These are phyloP conservation scores for Viola odorata DNA, from an alignment of 345 rosid species.

Conservation along the genomic window DNA sequence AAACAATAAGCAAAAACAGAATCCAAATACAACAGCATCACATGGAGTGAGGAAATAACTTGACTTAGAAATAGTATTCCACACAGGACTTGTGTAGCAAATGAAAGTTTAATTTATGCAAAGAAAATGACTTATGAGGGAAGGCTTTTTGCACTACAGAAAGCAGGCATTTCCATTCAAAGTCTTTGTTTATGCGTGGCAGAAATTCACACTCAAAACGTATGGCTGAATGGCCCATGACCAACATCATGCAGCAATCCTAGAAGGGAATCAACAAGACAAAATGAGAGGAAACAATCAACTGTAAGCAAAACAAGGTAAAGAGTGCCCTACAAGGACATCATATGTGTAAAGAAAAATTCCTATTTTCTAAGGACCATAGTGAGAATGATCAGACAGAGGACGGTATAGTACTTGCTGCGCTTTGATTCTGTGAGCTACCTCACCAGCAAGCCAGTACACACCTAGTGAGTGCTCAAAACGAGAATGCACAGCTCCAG, in stretches of 20 bases:
- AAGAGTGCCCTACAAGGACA: slow-evolving; percentile 11
- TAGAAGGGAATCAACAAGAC: neutral
- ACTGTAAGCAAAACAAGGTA: neutral
- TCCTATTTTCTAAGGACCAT: neutral
- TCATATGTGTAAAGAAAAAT: neutral
- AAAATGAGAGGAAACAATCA: slow-evolving; percentile 1
- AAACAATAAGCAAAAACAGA: neutral
- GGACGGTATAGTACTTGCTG: slow-evolving; percentile 20
- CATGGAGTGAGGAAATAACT: too few species aligned
- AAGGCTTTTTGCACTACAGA: neutral
- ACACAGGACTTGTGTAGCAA: too few species aligned
- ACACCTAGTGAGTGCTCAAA: slow-evolving; percentile 33
- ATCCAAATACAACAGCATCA: too few species aligned
- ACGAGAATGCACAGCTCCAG: slow-evolving; percentile 32
- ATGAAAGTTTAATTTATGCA: neutral
- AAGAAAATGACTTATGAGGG: neutral
- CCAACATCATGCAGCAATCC: slow-evolving; percentile 32
- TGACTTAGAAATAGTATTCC: too few species aligned
- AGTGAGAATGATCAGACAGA: neutral
- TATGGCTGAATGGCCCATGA: slow-evolving; percentile 31
- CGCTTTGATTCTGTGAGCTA: slow-evolving; percentile 15
- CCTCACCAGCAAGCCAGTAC: slow-evolving; percentile 24
- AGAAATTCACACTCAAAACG: slow-evolving; percentile 25
- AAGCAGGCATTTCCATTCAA: slow-evolving; percentile 14
- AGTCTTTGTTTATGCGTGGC: slow-evolving; percentile 13